Percentiles rank a stretch among this genome's conserved stretches.
Conservation (phyloP, 2,329 filamentous ascomycete species). For the Paramyrothecium roridum region DNA sequence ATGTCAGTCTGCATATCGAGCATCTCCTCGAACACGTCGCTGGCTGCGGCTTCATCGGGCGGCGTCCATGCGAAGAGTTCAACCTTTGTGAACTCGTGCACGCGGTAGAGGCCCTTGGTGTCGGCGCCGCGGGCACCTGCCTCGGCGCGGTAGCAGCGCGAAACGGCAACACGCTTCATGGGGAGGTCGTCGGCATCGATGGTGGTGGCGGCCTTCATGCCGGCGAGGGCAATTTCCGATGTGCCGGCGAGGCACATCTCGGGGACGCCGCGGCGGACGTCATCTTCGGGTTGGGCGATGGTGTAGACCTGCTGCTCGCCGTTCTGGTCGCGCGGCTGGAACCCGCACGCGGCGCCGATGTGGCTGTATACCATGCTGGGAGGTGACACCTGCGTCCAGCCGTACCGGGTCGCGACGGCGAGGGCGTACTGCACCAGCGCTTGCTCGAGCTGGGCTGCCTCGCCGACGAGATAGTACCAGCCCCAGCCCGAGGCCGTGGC, state of each 20-base stretch:
- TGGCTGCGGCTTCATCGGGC: slow-evolving; percentile 47
- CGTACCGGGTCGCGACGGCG: slow-evolving; percentile 64
- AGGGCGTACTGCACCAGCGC: slow-evolving; percentile 87
- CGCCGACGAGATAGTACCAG: slow-evolving; percentile 95
- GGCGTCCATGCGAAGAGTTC: slow-evolving; percentile 93
- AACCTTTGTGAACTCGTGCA: slow-evolving; percentile 98
- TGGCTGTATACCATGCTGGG: slow-evolving; percentile 90
- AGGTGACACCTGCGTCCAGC: slow-evolving; percentile 79
- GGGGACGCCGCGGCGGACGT: slow-evolving; percentile 60
- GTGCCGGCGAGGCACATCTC: slow-evolving; percentile 79
- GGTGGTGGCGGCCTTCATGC: slow-evolving; percentile 75
- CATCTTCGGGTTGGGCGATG: slow-evolving; percentile 64
- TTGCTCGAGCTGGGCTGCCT: slow-evolving; percentile 90
- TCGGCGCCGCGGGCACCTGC: slow-evolving; percentile 86
- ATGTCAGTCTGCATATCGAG: slow-evolving; percentile 84
- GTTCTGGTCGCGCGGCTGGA: slow-evolving; percentile 86
- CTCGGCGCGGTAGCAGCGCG: slow-evolving; percentile 93
- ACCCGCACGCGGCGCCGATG: slow-evolving; percentile 87
- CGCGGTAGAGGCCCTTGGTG: slow-evolving; percentile 92
- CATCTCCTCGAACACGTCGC: slow-evolving; percentile 77
- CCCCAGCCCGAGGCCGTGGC: slow-evolving; percentile 89
- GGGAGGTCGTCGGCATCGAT: slow-evolving; percentile 67
- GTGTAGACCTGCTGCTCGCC: slow-evolving; percentile 91
- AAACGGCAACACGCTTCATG: slow-evolving; percentile 76
- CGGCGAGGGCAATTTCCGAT: slow-evolving; percentile 91